These are phyloP conservation scores for Rhodotorula sp. DNA, from an alignment of 1,284 basidiomycete species.

Conservation along the genomic window DNA sequence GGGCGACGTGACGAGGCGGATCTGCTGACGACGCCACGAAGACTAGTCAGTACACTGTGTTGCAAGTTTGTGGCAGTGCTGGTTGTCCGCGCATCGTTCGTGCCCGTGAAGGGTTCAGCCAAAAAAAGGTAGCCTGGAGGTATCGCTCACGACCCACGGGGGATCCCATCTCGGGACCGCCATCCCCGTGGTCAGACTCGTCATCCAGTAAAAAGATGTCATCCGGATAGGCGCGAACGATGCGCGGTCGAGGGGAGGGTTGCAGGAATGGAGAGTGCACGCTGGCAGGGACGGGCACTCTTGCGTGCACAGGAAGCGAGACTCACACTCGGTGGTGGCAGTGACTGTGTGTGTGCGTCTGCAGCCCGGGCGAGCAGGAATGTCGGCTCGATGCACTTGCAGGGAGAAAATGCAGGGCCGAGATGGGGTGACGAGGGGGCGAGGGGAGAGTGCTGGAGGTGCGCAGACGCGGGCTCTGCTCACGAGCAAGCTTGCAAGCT, in stretches of 20 bases:
- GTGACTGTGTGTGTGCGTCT: too few species aligned
- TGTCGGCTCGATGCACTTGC: too few species aligned
- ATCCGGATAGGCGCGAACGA: constrained; percentile 3
- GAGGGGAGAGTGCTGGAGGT: too few species aligned
- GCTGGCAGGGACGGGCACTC: too few species aligned
- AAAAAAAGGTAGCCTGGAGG: constrained; percentile 35
- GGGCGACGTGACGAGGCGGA: neutral
- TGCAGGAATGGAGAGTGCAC: too few species aligned
- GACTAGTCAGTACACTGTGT: neutral
- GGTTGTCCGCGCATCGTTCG: neutral
- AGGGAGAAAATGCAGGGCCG: too few species aligned
- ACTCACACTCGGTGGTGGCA: too few species aligned
- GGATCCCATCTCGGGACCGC: constrained; percentile 22
- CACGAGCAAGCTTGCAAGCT: too few species aligned
- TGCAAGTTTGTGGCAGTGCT: neutral
- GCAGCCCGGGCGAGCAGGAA: too few species aligned
- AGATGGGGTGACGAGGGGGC: too few species aligned
- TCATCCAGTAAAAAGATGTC: constrained; percentile 31
- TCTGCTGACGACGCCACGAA: neutral
- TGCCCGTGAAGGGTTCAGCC: neutral
- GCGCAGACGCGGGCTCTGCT: too few species aligned
- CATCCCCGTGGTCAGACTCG: constrained; percentile 37
- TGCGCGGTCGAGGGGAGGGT: neutral
- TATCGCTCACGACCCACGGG: constrained; percentile 20
- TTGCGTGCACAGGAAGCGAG: neutral